Conservation (phyloP, 306 rosid species). For the Begonia masoniana region DNA sequence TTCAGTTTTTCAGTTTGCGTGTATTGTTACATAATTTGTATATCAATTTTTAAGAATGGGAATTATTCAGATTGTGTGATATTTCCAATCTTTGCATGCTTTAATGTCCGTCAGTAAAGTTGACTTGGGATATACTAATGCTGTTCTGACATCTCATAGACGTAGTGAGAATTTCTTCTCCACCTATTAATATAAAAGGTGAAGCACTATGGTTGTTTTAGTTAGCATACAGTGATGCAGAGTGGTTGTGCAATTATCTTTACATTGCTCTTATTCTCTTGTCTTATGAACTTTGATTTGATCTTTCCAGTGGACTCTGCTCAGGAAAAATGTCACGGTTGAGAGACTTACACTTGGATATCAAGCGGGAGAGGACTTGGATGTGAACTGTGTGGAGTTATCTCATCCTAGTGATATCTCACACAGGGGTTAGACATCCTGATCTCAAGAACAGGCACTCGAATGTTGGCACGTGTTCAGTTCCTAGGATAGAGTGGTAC, state of each 20-base stretch:
- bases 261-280: constrained; percentile 7
- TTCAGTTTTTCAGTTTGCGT: too few relatives aligned
- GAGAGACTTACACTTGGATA: constrained; percentile 30
- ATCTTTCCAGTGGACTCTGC: constrained; percentile 98
- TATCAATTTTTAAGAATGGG: too few relatives aligned
- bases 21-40: too few relatives aligned
- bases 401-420: constrained; percentile 11
- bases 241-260: too few relatives aligned
- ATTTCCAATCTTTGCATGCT: too few relatives aligned
- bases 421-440: constrained; percentile 9
- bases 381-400: constrained; percentile 7
- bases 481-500: constrained; percentile 50
- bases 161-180: constrained; percentile 1
- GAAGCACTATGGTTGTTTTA: too few relatives aligned
- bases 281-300: constrained; percentile 91
- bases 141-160: background rate
- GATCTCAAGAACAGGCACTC: constrained; percentile 23
- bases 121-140: too few relatives aligned
- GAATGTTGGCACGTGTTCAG: constrained; percentile 26
- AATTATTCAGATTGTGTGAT: background rate
- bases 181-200: background rate
- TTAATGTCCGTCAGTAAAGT: too few relatives aligned
- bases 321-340: constrained; percentile 73
- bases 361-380: constrained; percentile 19
- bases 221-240: too few relatives aligned